phyloP scores from a whole-genome alignment of 306 rosid species.

The Potentilla sterilis region DNA sequence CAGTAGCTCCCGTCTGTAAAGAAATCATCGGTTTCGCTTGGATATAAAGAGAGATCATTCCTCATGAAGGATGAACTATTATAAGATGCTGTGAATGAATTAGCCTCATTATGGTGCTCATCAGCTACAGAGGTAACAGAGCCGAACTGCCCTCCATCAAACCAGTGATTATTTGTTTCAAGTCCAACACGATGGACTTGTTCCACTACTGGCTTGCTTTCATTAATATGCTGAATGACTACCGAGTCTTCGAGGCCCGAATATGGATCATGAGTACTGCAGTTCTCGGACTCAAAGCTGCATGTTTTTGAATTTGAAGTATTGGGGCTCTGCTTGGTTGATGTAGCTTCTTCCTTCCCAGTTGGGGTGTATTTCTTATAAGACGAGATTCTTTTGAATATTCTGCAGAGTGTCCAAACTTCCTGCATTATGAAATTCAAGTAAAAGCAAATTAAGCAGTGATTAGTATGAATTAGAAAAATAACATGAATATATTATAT shows the following conservation, averaged over 20 bases:
- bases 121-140: neutral
- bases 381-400: conserved; percentile 68
- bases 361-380: conserved; percentile 51
- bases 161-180: conserved; percentile 25
- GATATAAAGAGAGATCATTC: conserved; percentile 28
- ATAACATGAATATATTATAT: too few relatives aligned
- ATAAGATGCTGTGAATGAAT: conserved; percentile 29
- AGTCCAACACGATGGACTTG: conserved; percentile 18
- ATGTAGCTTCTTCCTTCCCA: conserved; percentile 26
- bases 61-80: conserved; percentile 29
- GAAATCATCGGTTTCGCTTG: conserved; percentile 30
- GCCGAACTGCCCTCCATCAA: conserved; percentile 19
- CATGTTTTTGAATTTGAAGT: conserved; percentile 49
- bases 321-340: conserved; percentile 22
- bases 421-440: conserved; percentile 50
- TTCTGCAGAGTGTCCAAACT: conserved; percentile 89
- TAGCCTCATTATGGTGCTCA: neutral
- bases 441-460: neutral
- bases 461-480: neutral
- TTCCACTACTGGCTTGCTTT: conserved; percentile 25
- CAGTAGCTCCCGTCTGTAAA: conserved; percentile 58
- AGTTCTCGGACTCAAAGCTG: conserved; percentile 51
- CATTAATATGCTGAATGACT: conserved; percentile 34
- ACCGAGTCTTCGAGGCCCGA: conserved; percentile 35
- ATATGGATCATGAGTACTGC: conserved; percentile 24